Evolutionary conservation across 2,329 filamentous ascomycete genomes (phyloP).

Genomic region (Penicillium sp.): DNA sequence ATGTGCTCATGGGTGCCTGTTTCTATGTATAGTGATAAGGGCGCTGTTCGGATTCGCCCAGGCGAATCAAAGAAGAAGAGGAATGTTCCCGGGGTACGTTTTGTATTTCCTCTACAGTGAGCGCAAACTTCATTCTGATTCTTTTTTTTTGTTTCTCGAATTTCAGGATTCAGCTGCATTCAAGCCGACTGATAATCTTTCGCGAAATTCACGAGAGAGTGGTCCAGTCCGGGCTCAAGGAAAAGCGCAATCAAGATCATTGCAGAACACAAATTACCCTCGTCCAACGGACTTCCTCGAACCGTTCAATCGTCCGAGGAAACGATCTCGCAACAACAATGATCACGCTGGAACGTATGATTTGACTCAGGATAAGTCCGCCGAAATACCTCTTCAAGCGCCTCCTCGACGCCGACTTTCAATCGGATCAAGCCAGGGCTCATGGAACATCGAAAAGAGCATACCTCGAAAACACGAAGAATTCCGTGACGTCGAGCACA

Average conservation of each 20-base stretch:
- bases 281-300: constrained; percentile 20
- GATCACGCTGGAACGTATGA: constrained; percentile 10
- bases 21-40: constrained; percentile 15
- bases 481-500: constrained; percentile 27
- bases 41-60: constrained; percentile 32
- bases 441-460: constrained; percentile 2
- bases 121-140: constrained; percentile 1
- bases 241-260: constrained; percentile 12
- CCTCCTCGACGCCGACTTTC: background rate
- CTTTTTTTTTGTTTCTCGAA: background rate
- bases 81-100: constrained; percentile 28
- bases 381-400: background rate
- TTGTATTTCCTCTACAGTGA: background rate
- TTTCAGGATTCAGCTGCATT: constrained; percentile 22
- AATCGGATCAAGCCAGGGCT: background rate
- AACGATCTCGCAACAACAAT: constrained; percentile 35
- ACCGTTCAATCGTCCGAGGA: constrained; percentile 27
- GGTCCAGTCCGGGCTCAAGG: constrained; percentile 37
- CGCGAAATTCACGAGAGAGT: constrained; percentile 32
- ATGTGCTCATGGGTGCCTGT: constrained; percentile 1
- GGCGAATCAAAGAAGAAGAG: constrained; percentile 27
- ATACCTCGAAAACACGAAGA: constrained; percentile 14
- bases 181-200: constrained; percentile 32
- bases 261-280: constrained; percentile 1
- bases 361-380: constrained; percentile 21